Evolutionary conservation across 331 rosid species (phyloP).

Genomic region (Acacia pycnantha): DNA sequence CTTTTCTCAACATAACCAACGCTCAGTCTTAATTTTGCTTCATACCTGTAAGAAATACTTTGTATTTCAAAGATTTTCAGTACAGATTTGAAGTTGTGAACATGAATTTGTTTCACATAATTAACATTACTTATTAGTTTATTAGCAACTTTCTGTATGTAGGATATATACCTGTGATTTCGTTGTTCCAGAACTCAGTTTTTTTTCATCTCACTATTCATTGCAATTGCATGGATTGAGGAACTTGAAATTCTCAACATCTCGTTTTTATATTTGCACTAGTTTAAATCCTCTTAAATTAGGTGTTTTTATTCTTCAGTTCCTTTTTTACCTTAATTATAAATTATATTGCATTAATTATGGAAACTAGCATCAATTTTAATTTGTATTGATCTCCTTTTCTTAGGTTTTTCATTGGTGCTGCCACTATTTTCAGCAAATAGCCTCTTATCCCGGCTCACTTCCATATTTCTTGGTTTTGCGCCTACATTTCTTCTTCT

Average conservation of each 20-base stretch:
- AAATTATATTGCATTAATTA: slow-evolving; percentile 15
- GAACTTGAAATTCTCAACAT: background rate
- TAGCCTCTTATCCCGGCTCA: slow-evolving; percentile 75
- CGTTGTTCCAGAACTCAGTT: slow-evolving; percentile 7
- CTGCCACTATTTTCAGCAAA: slow-evolving; percentile 77
- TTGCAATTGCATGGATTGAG: background rate
- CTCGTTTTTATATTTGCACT: background rate
- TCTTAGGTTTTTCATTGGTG: slow-evolving; percentile 68
- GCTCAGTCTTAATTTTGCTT: background rate
- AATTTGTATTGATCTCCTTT: slow-evolving; percentile 30
- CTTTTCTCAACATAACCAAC: background rate
- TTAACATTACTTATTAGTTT: slow-evolving; percentile 17
- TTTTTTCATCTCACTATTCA: background rate
- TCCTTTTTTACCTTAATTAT: background rate
- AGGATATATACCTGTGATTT: slow-evolving; percentile 2
- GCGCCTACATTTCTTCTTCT: slow-evolving; percentile 90
- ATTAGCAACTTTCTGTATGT: background rate
- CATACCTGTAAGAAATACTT: background rate
- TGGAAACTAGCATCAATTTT: slow-evolving; percentile 15
- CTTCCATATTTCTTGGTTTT: slow-evolving; percentile 87
- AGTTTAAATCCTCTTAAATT: background rate
- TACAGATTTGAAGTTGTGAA: slow-evolving; percentile 3
- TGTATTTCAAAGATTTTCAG: background rate
- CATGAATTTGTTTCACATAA: slow-evolving; percentile 18
- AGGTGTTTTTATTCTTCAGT: background rate